A percentile compares a stretch with the other conserved stretches of the same genome.
phyloP scores from a whole-genome alignment of 2,329 filamentous ascomycete genomes.

The Zymoseptoria brevis region DNA sequence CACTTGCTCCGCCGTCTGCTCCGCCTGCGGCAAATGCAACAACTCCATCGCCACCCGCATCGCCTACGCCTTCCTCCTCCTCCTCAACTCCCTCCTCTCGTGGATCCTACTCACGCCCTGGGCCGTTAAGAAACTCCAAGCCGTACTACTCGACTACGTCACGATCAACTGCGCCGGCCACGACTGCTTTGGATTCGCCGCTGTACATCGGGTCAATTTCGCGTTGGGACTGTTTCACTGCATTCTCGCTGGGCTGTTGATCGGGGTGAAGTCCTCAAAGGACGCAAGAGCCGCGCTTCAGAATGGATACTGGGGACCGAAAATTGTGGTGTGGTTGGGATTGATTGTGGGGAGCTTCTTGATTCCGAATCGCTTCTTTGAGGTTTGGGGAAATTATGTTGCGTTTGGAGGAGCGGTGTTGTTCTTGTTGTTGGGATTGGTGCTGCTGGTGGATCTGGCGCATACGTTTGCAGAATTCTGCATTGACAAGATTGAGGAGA shows the following conservation, averaged over 20 bases:
- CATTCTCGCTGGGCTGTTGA: conserved; percentile 71
- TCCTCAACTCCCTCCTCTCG: conserved; percentile 91
- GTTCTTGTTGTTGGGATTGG: conserved; percentile 85
- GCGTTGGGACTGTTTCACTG: conserved; percentile 91
- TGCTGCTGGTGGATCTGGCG: conserved; percentile 87
- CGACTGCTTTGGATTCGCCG: conserved; percentile 89
- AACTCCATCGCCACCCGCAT: conserved; percentile 97
- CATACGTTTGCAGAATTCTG: conserved; percentile 98
- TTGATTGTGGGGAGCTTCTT: conserved; percentile 89
- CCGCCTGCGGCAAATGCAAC: conserved; percentile 90
- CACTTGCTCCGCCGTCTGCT: conserved; percentile 92
- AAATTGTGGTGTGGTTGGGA: conserved; percentile 79
- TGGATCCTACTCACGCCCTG: conserved; percentile 99
- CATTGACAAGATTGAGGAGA: conserved; percentile 83
- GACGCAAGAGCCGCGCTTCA: conserved; percentile 82
- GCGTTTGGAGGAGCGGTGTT: conserved; percentile 81
- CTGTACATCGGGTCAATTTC: conserved; percentile 96
- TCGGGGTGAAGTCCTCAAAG: conserved; percentile 81
- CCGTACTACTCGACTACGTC: conserved; percentile 90
- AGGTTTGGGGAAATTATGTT: conserved; percentile 92
- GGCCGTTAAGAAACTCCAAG: conserved; percentile 92
- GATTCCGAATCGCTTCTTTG: conserved; percentile 90
- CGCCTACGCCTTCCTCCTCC: conserved; percentile 72
- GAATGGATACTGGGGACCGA: conserved; percentile 98
- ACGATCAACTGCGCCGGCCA: conserved; percentile 80